Base-by-base conservation (phyloP, 306 rosid genomes). In the Trichosanthes truncata region DNA sequence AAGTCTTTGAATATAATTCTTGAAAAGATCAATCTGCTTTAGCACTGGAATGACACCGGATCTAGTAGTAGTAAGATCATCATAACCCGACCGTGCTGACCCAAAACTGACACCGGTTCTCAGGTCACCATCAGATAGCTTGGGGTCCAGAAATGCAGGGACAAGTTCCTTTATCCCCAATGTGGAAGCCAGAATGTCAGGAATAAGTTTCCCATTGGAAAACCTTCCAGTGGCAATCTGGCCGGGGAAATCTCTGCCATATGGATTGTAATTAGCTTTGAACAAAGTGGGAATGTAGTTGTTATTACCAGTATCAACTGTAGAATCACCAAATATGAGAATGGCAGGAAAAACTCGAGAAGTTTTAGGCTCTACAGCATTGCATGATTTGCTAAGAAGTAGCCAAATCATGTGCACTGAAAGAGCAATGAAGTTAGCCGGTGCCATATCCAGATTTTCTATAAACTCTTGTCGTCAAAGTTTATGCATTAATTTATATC, bases 241-340 rank as follows among this genome's bases (percentile, higher is more conserved):
- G 8, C 84, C 87, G 2, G 89, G 89, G 17, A 87, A 93, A 76
- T 91, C 90, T 31, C 17, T 80, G 15, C 96, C 96, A 66, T 88
- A 88, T 11, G 97, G 97, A 2, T 31, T 73, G 80, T 84, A 86
- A 55, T 93, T 86, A 59, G 67, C 93, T 79, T 80, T 88, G 2
- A 63, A 59, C 31, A 66, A 10, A 4, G 93, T 88, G 2, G 8
- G 45, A 7, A 89, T 71, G 85, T 82, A 87, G 80, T 89, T 91
- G 84, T 93, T 92, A 52, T 90, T 91, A 17, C 96, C 97, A 2
- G 91, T 31, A 46, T 90, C 97, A n/a, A 87, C 87, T 0, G 90
- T 83, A 4, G 93, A 90, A 84, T 93, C 96, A 0, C 41, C 97
- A 53, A 92, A 89, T 20, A 87, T 67, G 23, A 89, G 78, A 87